Evolutionary conservation across 2,329 filamentous ascomycete genomes (phyloP), one percentile per base, ranked within the genome.

Genomic region (Hymenoscyphus salicellus): DNA sequence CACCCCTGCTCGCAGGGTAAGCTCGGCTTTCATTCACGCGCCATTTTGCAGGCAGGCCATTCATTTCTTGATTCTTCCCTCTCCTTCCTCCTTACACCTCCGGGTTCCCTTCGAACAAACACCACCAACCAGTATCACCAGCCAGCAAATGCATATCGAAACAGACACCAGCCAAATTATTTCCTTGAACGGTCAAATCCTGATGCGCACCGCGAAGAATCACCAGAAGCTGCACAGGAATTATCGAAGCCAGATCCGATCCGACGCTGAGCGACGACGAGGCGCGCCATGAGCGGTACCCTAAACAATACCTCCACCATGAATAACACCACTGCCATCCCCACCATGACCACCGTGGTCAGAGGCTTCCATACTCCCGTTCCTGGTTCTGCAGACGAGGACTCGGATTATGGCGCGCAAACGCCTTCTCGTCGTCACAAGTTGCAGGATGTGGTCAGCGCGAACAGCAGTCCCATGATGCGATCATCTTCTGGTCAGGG

Each of bases 401-500:
- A 85, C 70, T 84, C 83, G 3, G 83, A 85, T 69, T 78, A 78
- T 65, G 79, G 78, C 66, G 73, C 60, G 75, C 76, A 61, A 49
- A 80, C 80, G 4, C 78, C 80, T 20, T 69, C 69, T 23, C 68
- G 69, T 56, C 67, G 68, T 46, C 63, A 71, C 36, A 77, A 75
- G 52, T 74, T 80, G 36, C 62, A 77, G 58, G 77, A 78, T 72
- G 78, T 81, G n/a, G 75, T 82, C 49, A 83, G 81, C 68, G 77
- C 80, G 30, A 81, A 90, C 76, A 88, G 86, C 77, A 89, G 86
- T 75, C 87, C 87, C 7, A 75, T 81, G 61, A 75, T 89, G 67
- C 83, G 85, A 58, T 78, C 77, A n/a, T 73, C 77, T 30, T 76
- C 80, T 17, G 70, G 71, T 5, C 67, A 85, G 20, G 82, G 79